Evolutionary conservation across 2,329 filamentous ascomycete genomes (phyloP).

Genomic region (Plenodomus biglobosus): DNA sequence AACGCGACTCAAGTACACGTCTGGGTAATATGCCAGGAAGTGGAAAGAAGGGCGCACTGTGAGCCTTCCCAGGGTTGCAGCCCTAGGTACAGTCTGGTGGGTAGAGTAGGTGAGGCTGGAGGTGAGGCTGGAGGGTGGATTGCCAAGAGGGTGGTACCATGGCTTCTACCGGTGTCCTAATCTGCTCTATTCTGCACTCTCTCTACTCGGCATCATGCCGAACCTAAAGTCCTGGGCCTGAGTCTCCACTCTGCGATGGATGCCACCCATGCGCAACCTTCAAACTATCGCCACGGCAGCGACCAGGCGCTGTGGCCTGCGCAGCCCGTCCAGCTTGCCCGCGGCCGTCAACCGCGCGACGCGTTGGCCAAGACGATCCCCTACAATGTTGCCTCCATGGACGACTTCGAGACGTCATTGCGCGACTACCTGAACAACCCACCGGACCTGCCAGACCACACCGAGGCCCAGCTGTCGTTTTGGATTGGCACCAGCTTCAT

Average conservation of each 20-base stretch:
- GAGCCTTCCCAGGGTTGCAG: too few relatives aligned
- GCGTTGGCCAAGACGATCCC: constrained; percentile 37
- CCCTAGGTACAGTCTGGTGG: too few relatives aligned
- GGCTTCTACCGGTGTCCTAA: neutral
- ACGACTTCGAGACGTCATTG: constrained; percentile 42
- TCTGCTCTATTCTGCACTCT: neutral
- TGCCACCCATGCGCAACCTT: constrained; percentile 17
- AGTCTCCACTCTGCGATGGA: constrained; percentile 26
- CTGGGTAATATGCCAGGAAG: too few relatives aligned
- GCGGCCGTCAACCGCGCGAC: constrained; percentile 44
- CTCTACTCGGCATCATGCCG: neutral
- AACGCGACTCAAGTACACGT: too few relatives aligned
- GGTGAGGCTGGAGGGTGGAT: neutral
- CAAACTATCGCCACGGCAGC: constrained; percentile 10
- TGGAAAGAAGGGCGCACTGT: too few relatives aligned
- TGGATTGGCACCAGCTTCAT: constrained; percentile 43
- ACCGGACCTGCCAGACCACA: constrained; percentile 41
- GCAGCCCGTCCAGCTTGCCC: constrained; percentile 30
- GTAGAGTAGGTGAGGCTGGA: too few relatives aligned
- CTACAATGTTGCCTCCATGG: constrained; percentile 36
- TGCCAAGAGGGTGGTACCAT: too few relatives aligned
- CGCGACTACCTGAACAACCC: constrained; percentile 39
- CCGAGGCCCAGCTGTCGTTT: constrained; percentile 43
- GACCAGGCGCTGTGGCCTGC: constrained; percentile 13
- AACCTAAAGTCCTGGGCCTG: constrained; percentile 13